Evolutionary conservation across 2,329 filamentous ascomycete species (phyloP).

Genomic region (Hymenoscyphus repandus): DNA sequence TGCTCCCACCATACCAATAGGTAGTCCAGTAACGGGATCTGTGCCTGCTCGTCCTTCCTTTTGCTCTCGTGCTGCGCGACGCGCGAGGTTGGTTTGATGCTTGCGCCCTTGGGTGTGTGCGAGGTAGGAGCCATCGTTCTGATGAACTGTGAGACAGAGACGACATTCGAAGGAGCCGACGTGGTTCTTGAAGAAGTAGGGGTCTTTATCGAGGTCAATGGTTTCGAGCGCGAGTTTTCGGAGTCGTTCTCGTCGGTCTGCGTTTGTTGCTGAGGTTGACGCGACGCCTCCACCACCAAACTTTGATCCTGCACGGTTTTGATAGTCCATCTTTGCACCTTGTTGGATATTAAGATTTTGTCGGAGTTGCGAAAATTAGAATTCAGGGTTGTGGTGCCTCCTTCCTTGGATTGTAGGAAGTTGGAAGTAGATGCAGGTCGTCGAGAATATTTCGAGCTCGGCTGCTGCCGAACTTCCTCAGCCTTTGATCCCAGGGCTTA

Average conservation of each 20-base stretch:
- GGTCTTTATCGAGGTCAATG: conserved; percentile 98
- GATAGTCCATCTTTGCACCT: conserved; percentile 55
- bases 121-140: conserved; percentile 98
- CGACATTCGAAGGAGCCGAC: conserved; percentile 97
- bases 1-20: conserved; percentile 68
- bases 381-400: background rate
- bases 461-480: conserved; percentile 16
- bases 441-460: conserved; percentile 6
- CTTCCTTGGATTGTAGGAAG: background rate
- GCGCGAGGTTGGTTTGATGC: conserved; percentile 96
- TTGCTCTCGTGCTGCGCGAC: conserved; percentile 91
- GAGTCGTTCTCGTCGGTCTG: conserved; percentile 92
- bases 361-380: background rate
- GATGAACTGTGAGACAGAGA: conserved; percentile 93
- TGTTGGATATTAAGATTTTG: background rate
- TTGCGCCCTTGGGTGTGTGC: conserved; percentile 98
- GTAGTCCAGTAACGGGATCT: conserved; percentile 63
- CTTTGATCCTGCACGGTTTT: conserved; percentile 95
- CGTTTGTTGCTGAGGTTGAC: conserved; percentile 87
- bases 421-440: conserved; percentile 4
- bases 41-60: conserved; percentile 70
- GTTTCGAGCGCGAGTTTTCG: conserved; percentile 97
- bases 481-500: conserved; percentile 19
- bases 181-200: conserved; percentile 99
- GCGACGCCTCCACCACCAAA: conserved; percentile 97